phyloP scores from a whole-genome alignment of 73 alveolate species.

The Blepharisma stoltei region DNA sequence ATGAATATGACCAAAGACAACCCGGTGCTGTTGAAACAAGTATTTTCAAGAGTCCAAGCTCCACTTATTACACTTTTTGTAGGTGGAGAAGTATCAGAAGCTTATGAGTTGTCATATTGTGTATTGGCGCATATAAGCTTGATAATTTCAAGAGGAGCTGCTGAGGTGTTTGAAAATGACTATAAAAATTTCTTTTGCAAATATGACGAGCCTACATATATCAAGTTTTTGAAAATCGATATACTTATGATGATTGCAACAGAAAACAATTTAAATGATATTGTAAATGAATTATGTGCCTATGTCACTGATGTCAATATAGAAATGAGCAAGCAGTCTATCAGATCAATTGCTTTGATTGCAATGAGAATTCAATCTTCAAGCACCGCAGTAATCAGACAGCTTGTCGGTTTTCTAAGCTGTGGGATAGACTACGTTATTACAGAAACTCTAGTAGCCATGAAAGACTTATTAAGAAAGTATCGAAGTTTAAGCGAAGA shows the following conservation, averaged over 20 bases:
- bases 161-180: constrained; percentile 77
- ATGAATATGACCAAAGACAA: constrained; percentile 89
- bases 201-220: constrained; percentile 95
- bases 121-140: constrained; percentile 90
- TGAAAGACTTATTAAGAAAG: constrained; percentile 96
- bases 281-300: constrained; percentile 77
- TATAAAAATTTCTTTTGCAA: constrained; percentile 93
- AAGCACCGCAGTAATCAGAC: constrained; percentile 59
- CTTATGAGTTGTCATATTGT: constrained; percentile 87
- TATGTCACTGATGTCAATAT: constrained; percentile 87
- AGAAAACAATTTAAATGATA: constrained; percentile 65
- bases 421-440: constrained; percentile 87
- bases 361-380: constrained; percentile 64
- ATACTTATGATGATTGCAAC: constrained; percentile 55
- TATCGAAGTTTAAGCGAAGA: constrained; percentile 82
- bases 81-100: constrained; percentile 86
- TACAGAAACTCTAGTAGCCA: constrained; percentile 97
- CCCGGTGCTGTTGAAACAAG: constrained; percentile 79
- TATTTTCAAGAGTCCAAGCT: constrained; percentile 83
- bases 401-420: constrained; percentile 65
- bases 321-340: constrained; percentile 77
- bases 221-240: constrained; percentile 88
- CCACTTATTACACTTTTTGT: constrained; percentile 95
- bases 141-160: constrained; percentile 78
- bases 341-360: constrained; percentile 68